Conservation (phyloP, 345 rosid species). For the Bruguiera sexangula region DNA sequence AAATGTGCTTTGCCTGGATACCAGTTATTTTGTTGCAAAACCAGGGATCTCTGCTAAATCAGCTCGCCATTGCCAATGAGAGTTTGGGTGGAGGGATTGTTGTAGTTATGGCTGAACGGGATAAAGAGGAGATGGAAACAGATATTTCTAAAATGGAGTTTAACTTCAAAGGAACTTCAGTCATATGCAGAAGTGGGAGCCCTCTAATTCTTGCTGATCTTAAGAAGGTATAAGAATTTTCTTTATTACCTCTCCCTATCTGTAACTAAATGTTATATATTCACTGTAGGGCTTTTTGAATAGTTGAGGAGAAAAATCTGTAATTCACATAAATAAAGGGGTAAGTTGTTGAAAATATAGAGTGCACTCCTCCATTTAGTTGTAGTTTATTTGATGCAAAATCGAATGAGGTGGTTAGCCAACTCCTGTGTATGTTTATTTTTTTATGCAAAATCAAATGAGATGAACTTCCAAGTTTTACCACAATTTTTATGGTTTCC, state of each 20-base stretch:
- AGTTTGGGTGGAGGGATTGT: conserved; percentile 73
- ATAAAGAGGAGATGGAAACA: conserved; percentile 82
- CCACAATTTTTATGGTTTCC: too few relatives aligned
- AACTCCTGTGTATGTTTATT: too few relatives aligned
- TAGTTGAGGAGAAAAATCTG: too few relatives aligned
- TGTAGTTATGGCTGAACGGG: conserved; percentile 74
- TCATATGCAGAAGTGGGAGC: conserved; percentile 74
- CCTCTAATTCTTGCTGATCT: conserved; percentile 68
- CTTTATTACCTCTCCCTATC: conserved; percentile 1
- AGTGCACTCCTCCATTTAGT: too few relatives aligned
- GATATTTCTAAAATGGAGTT: conserved; percentile 81
- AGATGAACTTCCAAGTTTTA: too few relatives aligned
- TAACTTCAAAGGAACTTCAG: conserved; percentile 63
- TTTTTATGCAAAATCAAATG: too few relatives aligned
- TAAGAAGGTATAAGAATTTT: conserved; percentile 45
- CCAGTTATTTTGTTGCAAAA: conserved; percentile 15
- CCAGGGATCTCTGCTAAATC: conserved; percentile 68
- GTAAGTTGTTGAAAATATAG: too few relatives aligned
- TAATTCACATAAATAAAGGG: too few relatives aligned
- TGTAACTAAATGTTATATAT: conserved; percentile 7
- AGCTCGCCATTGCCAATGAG: conserved; percentile 68
- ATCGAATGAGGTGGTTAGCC: too few relatives aligned
- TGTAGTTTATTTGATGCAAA: too few relatives aligned
- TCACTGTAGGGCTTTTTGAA: too few relatives aligned
- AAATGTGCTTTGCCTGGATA: conserved; percentile 4